Base-by-base conservation (phyloP, 805 yeast genomes). In the Saccharomycopsis fermentans region DNA sequence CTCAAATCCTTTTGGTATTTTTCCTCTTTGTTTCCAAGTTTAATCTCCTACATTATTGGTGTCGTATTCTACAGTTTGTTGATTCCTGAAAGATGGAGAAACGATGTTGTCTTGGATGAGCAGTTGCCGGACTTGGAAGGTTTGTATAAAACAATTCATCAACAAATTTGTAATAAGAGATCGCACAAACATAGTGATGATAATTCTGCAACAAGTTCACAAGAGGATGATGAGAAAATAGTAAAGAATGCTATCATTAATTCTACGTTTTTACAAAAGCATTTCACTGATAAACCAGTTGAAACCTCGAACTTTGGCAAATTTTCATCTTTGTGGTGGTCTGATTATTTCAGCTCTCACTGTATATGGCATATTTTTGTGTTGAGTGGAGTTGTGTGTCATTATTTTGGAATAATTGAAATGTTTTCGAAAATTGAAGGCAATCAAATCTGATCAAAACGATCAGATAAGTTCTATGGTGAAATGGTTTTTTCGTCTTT, bases 291-390 rank as follows among this genome's bases (percentile, higher is more conserved):
- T 35, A 55, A 63, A 4, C 84, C 83, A 5, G 69, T 70, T 1
- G 51, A 61, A 35, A 69, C 75, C 24, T 65, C 64, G 11, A 58
- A 67, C 27, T 65, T 69, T 47, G 64, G 70, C 2, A 74, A 73
- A 16, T 76, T 84, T 56, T 65, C 71, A 37, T 82, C 90, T 0
- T 69, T 87, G 21, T 92, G 86, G 92, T 90, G 97, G 92, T 84
- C 84, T 16, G 94, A 87, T 65, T 87, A 86, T 69, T 69, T 80
- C 29, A 79, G 82, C 48, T 88, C 96, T 39, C 99, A 92, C 70
- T 91, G 90, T 66, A 75, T 92, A 34, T 92, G 99, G 99, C 99
- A 92, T 72, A 69, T 90, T 12, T 89, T 87, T 68, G 99, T 94
- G 34, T 79, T 94, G 17, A 77, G 87, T 27, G 99, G 99, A 2